Conservation (phyloP, 768 basidiomycete species). For the Asterophora lycoperdoides region DNA sequence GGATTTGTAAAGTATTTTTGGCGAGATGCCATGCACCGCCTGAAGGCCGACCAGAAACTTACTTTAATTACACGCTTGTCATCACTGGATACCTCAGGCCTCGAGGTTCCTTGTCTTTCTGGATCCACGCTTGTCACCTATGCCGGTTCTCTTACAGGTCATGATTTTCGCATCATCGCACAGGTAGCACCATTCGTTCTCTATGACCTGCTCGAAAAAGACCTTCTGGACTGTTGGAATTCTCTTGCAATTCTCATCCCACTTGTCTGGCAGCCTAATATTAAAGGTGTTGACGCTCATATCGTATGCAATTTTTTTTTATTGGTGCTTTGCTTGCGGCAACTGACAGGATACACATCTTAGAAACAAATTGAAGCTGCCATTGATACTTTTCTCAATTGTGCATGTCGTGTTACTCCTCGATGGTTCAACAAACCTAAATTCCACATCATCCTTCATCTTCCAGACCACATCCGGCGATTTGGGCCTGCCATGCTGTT, state of each 20-base stretch:
- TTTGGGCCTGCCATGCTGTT: constrained; percentile 34
- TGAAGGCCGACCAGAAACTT: constrained; percentile 22
- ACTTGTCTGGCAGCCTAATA: constrained; percentile 32
- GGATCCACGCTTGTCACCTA: constrained; percentile 33
- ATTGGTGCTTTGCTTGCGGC: no score
- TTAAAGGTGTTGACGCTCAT: constrained; percentile 21
- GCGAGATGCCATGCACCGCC: constrained; percentile 30
- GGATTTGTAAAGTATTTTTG: constrained; percentile 48
- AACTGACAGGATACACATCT: no score
- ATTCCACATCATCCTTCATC: constrained; percentile 32
- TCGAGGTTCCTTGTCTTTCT: constrained; percentile 26
- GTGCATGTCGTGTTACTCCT: constrained; percentile 18
- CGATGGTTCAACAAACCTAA: constrained; percentile 35
- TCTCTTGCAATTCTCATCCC: constrained; percentile 23
- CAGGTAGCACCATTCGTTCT: constrained; percentile 32
- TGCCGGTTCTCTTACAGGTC: constrained; percentile 29
- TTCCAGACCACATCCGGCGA: constrained; percentile 23
- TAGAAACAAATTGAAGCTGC: constrained; percentile 9
- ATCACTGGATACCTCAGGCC: constrained; percentile 28
- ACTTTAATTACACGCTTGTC: constrained; percentile 20
- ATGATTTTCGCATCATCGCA: constrained; percentile 23
- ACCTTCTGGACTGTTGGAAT: constrained; percentile 24
- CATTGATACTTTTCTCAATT: constrained; percentile 27
- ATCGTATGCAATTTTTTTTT: constrained; percentile 20
- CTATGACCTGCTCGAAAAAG: constrained; percentile 25